Base-by-base conservation (phyloP, 2,329 filamentous ascomycete species). In the Xylaria multiplex region DNA sequence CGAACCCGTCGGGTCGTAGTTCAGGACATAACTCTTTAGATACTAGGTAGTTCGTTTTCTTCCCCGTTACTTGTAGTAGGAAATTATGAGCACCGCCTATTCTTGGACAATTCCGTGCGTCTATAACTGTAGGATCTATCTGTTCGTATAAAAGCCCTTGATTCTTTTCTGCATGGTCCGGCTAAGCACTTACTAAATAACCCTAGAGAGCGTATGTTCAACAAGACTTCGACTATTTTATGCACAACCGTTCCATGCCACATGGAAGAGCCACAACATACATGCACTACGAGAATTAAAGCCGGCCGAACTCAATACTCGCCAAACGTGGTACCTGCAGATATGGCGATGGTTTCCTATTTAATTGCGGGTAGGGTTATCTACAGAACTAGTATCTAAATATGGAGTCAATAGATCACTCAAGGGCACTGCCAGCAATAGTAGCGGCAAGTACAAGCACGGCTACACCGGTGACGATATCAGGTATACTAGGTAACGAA, bases 401-500 rank as follows among this genome's bases (percentile, higher is more conserved):
- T 56, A 49, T 40, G 50, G 8, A 58, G 54, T 35, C 24, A 73
- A 0, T 88, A 90, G 70, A 77, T 91, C 61, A 90, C 85, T 83
- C 82, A 85, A 90, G 54, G 88, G 88, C 2, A 86, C 81, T 0
- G 88, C 88, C 0, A 88, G 90, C 70, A 88, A 88, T 71, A 85
- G 81, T 7, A 82, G 82, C 3, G 88, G 87, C 16, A 88, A 90
- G 72, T 90, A 84, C 73, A 80, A 80, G 9, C 88, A 89, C 70
- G 88, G 88, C 14, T 80, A 85, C 69, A 45, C 16, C 86, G 85
- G 0, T 81, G 83, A n/a, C 80, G 90, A 71, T 87, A 89, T 71
- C 80, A 85, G 8, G 83, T 88, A 63, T 90, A 90, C 78, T 90
- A 84, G 84, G 86, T 80, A 0, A 81, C 80, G 0, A 86, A 89